Conservation (phyloP, 2,329 filamentous ascomycete species). For the Calonectria crousiana region DNA sequence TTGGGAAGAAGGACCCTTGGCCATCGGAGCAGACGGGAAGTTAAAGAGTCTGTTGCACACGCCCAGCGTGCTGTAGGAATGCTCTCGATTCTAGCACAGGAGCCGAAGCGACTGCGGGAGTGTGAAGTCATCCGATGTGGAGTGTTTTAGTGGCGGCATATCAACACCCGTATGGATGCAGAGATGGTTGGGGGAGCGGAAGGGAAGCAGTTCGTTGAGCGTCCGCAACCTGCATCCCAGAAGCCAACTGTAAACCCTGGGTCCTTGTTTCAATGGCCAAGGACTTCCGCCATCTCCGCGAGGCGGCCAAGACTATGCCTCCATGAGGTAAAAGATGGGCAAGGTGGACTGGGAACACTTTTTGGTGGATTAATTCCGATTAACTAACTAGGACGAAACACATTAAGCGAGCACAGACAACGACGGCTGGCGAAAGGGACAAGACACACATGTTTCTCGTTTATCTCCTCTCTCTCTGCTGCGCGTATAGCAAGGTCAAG, state of each 20-base stretch:
- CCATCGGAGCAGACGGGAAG: not conserved
- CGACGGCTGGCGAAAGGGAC: no score
- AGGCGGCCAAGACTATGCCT: not conserved
- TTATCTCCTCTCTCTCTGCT: not conserved
- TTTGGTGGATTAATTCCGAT: slow-evolving; percentile 5
- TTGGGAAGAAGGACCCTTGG: not conserved
- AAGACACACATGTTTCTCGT: not conserved
- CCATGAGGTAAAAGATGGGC: not conserved
- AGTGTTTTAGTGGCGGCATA: not conserved
- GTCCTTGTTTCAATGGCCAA: not conserved
- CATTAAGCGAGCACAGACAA: slow-evolving; percentile 6
- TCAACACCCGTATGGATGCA: not conserved
- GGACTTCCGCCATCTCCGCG: not conserved
- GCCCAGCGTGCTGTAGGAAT: slow-evolving; percentile 9
- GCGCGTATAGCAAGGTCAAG: not conserved
- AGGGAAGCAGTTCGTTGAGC: not conserved
- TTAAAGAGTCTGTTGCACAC: not conserved
- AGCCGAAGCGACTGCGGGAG: not conserved
- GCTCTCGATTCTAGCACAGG: not conserved
- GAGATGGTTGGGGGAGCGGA: not conserved
- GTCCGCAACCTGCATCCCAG: not conserved
- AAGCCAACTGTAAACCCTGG: not conserved
- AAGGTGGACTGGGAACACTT: not conserved
- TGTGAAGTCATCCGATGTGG: not conserved
- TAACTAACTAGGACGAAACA: slow-evolving; percentile 10